Evolutionary conservation across 139 green algal genomes (phyloP).

Genomic region (Chlorella sp.): DNA sequence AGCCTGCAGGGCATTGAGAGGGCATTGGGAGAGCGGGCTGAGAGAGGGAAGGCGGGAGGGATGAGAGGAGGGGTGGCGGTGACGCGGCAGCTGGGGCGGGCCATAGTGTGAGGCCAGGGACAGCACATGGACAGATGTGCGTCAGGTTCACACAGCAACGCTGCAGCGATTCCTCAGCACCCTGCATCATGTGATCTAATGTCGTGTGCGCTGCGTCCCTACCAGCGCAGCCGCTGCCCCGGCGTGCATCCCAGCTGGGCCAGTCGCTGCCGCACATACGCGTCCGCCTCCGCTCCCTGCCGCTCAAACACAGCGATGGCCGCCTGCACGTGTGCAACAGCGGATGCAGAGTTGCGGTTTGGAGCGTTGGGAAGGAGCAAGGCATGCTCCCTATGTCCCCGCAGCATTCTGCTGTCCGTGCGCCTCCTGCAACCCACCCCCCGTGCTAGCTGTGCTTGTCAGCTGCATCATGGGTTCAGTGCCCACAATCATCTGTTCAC

Average conservation of each 20-base stretch:
- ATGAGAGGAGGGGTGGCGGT: too few relatives aligned
- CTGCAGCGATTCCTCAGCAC: not conserved
- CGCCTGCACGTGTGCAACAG: not conserved
- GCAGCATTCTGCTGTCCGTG: too few relatives aligned
- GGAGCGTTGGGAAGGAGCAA: not conserved
- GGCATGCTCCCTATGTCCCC: too few relatives aligned
- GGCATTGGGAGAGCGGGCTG: too few relatives aligned
- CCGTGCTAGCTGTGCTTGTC: too few relatives aligned
- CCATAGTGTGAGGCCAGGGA: not conserved
- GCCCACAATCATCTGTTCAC: too few relatives aligned
- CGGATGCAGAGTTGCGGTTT: not conserved
- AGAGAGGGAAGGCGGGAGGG: too few relatives aligned
- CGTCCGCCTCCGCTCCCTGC: constrained; percentile 34
- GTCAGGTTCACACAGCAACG: not conserved
- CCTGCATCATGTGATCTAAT: too few relatives aligned
- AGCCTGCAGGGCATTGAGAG: constrained; percentile 42
- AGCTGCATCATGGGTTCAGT: too few relatives aligned
- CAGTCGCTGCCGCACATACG: constrained; percentile 12
- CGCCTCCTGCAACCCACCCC: too few relatives aligned
- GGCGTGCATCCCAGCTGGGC: constrained; percentile 3
- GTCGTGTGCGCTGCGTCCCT: not conserved
- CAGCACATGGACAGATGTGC: not conserved
- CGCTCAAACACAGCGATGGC: constrained; percentile 38
- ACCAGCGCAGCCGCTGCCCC: constrained; percentile 34
- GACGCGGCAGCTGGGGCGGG: not conserved